Conservation (phyloP, 148 eudicot species). For the Vaccinium corymbosum region DNA sequence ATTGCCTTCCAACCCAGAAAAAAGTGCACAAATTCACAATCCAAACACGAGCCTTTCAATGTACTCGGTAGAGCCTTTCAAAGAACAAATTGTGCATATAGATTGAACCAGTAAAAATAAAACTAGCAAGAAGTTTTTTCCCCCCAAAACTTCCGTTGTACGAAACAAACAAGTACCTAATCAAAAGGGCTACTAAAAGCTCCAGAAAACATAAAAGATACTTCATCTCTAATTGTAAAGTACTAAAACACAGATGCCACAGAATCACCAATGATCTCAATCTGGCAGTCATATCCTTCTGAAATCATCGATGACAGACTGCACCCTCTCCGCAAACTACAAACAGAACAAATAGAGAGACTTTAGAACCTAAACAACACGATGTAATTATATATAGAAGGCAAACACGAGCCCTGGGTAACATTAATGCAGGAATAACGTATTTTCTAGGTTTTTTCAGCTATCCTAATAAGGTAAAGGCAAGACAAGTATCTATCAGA, state of each 20-base stretch:
- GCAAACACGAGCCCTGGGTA: background rate
- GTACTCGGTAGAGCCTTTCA: background rate
- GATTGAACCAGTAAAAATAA: background rate
- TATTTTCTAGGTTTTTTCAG: background rate
- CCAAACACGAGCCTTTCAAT: background rate
- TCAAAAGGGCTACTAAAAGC: background rate
- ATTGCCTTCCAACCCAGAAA: background rate
- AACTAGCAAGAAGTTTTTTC: background rate
- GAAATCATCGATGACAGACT: background rate
- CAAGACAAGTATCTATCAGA: background rate
- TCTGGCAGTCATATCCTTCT: slow-evolving; percentile 6
- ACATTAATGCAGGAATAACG: background rate
- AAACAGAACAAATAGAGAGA: background rate
- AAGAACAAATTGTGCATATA: background rate
- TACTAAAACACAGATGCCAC: background rate
- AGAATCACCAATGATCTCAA: slow-evolving; percentile 10
- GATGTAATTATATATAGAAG: too few relatives aligned
- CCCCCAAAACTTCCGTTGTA: background rate
- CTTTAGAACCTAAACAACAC: background rate
- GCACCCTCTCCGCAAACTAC: background rate
- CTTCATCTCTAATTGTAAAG: background rate
- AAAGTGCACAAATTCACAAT: background rate
- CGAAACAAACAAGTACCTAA: background rate
- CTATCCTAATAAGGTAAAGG: background rate
- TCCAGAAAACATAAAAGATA: background rate